A percentile compares a stretch with the other conserved stretches of the same genome.
phyloP scores from a whole-genome alignment of 352 stramenopile species.

The Pythium brachiatum region DNA sequence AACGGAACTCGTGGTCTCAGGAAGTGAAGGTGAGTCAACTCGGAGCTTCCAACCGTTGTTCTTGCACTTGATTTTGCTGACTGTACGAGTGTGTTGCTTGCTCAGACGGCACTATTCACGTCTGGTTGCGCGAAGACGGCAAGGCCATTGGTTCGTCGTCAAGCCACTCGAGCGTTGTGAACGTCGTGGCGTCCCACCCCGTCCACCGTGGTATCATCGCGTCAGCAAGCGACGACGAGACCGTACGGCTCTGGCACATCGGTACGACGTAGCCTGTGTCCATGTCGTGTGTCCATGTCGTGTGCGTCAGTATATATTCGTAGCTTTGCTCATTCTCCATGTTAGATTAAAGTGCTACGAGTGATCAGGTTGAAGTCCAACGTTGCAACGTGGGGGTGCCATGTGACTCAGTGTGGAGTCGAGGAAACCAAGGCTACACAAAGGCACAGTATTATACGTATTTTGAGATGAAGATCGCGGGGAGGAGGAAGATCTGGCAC shows the following conservation, averaged over 20 bases:
- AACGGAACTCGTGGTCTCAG: conserved; percentile 53
- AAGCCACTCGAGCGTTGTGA: conserved; percentile 68
- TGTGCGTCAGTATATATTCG: not conserved
- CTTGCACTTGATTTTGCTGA: no score
- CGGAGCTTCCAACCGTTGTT: no score
- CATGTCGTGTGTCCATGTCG: not conserved
- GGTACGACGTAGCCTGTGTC: not conserved
- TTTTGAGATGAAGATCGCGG: no score
- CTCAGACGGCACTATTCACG: conserved; percentile 47
- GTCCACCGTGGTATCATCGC: conserved; percentile 47
- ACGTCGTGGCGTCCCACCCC: conserved; percentile 61
- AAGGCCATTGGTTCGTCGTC: conserved; percentile 36
- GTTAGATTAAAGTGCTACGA: no score
- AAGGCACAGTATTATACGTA: no score
- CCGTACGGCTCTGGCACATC: conserved; percentile 36
- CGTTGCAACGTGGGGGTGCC: no score
- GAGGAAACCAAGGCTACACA: no score
- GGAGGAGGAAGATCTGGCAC: no score
- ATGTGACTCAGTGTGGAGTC: no score
- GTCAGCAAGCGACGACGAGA: conserved; percentile 76
- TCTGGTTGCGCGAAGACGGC: conserved; percentile 62
- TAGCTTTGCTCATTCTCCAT: no score
- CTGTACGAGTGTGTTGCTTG: no score
- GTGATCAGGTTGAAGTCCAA: no score
- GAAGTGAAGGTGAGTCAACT: conserved; percentile 63